Evolutionary conservation across 352 stramenopile species (phyloP).

Genomic region (Pythium angustatum): DNA sequence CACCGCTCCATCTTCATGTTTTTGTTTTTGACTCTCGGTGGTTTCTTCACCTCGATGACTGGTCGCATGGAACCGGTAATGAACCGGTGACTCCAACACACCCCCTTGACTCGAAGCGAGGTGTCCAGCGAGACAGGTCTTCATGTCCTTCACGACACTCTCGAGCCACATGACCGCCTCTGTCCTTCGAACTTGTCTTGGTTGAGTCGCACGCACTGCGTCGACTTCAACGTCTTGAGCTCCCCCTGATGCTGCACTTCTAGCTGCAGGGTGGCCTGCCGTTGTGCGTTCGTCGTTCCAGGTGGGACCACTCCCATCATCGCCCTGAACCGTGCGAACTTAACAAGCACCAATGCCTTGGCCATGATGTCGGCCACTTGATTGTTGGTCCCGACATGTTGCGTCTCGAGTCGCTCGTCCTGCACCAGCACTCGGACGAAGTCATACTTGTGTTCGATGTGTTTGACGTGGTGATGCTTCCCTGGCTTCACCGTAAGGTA

Average conservation of each 20-base stretch:
- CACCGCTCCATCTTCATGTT: not conserved
- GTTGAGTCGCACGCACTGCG: not conserved
- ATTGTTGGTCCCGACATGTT: constrained; percentile 24
- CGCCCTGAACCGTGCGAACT: constrained; percentile 26
- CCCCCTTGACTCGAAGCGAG: not conserved
- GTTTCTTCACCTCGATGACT: not conserved
- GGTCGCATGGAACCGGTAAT: not conserved
- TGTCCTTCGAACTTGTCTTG: not conserved
- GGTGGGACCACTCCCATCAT: constrained; percentile 13
- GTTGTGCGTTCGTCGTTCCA: not conserved
- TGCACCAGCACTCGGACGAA: constrained; percentile 16
- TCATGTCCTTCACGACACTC: not conserved
- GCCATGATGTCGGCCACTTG: constrained; percentile 32
- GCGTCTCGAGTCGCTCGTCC: not conserved
- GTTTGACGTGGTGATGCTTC: constrained; percentile 30
- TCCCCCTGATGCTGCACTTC: not conserved
- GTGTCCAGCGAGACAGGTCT: not conserved
- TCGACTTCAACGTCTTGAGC: not conserved
- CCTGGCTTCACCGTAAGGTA: constrained; percentile 27
- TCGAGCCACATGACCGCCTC: not conserved
- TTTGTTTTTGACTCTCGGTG: too few species aligned
- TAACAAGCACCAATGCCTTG: constrained; percentile 23
- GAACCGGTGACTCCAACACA: not conserved
- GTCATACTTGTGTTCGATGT: constrained; percentile 38
- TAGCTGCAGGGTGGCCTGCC: not conserved